phyloP scores from a whole-genome alignment of 176 grass and related monocot species.

The Alloteropsis semialata region DNA sequence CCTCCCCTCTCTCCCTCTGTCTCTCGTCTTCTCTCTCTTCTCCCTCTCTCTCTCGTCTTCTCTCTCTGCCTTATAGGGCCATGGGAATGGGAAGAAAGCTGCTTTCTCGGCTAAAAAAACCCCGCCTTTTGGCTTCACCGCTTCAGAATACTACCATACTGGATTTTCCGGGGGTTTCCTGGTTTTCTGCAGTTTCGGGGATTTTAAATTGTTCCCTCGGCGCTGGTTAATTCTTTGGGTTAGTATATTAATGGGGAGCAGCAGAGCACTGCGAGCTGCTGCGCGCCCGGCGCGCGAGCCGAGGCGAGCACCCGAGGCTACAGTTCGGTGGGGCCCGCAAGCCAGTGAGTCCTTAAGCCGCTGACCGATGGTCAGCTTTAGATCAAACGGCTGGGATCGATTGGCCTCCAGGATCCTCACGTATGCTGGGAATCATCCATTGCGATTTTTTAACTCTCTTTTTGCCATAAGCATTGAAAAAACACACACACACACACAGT shows the following conservation, averaged over 20 bases:
- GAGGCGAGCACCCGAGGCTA: slow-evolving; percentile 24
- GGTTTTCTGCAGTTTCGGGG: slow-evolving; percentile 1
- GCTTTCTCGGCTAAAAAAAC: slow-evolving; percentile 33
- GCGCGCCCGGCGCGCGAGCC: slow-evolving; percentile 17
- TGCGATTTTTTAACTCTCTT: no score
- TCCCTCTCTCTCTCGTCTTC: neutral
- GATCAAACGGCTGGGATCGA: no score
- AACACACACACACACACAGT: no score
- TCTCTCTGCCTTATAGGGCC: slow-evolving; percentile 21
- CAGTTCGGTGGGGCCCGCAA: neutral
- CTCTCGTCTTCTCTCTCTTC: neutral
- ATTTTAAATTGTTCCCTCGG: neutral
- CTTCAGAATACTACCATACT: neutral
- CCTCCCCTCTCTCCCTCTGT: neutral
- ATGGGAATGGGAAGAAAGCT: slow-evolving; percentile 35
- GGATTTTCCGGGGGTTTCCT: neutral
- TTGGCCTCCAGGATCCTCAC: no score
- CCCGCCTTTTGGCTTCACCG: neutral
- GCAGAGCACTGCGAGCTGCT: neutral
- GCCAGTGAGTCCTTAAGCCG: no score
- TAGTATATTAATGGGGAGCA: slow-evolving; percentile 26
- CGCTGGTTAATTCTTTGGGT: slow-evolving; percentile 10
- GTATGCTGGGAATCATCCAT: no score
- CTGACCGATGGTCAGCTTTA: neutral
- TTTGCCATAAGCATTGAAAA: no score